Evolutionary conservation across 2,329 filamentous ascomycete genomes (phyloP).

Genomic region (Blastomyces silverae): DNA sequence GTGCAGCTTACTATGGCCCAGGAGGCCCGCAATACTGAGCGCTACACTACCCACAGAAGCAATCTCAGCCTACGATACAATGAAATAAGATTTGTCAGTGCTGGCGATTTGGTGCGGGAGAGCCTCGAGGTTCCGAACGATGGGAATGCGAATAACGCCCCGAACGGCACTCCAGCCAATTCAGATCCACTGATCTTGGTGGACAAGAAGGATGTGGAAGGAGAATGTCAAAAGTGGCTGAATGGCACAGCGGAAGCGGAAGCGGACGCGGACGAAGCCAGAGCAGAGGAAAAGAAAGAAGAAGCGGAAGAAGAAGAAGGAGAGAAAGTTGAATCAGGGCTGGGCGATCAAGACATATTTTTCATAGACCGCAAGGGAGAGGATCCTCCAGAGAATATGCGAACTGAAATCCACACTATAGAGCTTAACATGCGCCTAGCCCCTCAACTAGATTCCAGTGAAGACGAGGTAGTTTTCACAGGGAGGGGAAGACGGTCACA

Average conservation of each 20-base stretch:
- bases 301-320: background rate
- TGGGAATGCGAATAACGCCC: background rate
- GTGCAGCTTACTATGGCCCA: constrained; percentile 46
- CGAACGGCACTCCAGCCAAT: background rate
- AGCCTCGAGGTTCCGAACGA: constrained; percentile 26
- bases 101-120: constrained; percentile 43
- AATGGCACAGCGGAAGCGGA: background rate
- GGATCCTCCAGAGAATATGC: background rate
- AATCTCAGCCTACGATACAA: constrained; percentile 50
- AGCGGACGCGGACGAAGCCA: background rate
- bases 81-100: constrained; percentile 55
- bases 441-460: constrained; percentile 51
- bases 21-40: constrained; percentile 53
- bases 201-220: background rate
- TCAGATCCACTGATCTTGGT: background rate
- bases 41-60: constrained; percentile 43
- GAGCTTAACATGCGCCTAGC: background rate
- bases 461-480: constrained; percentile 50
- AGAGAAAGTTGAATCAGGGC: background rate
- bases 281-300: background rate
- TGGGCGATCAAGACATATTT: background rate
- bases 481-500: constrained; percentile 28
- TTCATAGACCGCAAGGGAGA: constrained; percentile 10
- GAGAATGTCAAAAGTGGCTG: background rate
- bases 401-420: background rate